Conservation (phyloP, 2,329 filamentous ascomycete species). For the Seiridium unicorne region DNA sequence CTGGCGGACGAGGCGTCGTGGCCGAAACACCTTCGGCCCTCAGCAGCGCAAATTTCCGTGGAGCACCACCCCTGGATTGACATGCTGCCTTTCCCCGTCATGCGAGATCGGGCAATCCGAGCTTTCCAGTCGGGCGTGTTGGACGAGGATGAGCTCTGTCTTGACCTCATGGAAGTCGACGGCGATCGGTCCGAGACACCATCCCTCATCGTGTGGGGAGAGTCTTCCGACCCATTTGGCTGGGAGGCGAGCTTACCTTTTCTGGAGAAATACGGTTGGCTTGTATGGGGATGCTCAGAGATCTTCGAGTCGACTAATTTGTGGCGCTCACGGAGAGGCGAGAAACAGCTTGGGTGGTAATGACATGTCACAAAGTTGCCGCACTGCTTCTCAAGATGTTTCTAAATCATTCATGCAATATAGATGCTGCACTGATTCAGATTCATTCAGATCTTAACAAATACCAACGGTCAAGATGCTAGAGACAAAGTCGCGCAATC, state of each 20-base stretch:
- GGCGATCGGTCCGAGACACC: slow-evolving; percentile 23
- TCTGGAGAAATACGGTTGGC: slow-evolving; percentile 31
- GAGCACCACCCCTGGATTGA: slow-evolving; percentile 28
- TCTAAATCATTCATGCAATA: no score
- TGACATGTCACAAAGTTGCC: not conserved
- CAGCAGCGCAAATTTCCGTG: slow-evolving; percentile 21
- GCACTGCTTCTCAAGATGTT: no score
- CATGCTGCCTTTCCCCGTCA: slow-evolving; percentile 19
- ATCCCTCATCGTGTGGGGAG: slow-evolving; percentile 36
- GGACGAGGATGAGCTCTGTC: slow-evolving; percentile 27
- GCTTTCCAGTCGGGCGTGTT: slow-evolving; percentile 12
- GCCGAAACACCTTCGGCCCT: slow-evolving; percentile 21
- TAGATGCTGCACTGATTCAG: no score
- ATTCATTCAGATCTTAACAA: no score
- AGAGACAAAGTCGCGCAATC: not conserved
- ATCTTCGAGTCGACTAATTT: slow-evolving; percentile 32
- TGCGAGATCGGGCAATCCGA: slow-evolving; percentile 28
- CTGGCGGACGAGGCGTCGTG: slow-evolving; percentile 2
- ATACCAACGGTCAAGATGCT: no score
- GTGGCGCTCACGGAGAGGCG: slow-evolving; percentile 31
- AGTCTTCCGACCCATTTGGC: slow-evolving; percentile 29
- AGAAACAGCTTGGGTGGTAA: slow-evolving; percentile 15
- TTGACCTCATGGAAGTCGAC: slow-evolving; percentile 21
- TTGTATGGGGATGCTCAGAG: slow-evolving; percentile 30
- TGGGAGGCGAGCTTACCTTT: slow-evolving; percentile 38